A percentile compares a stretch with the other conserved stretches of the same genome.
Conservation (phyloP, 257 asterid species). For the Capsicum rhomboideum region DNA sequence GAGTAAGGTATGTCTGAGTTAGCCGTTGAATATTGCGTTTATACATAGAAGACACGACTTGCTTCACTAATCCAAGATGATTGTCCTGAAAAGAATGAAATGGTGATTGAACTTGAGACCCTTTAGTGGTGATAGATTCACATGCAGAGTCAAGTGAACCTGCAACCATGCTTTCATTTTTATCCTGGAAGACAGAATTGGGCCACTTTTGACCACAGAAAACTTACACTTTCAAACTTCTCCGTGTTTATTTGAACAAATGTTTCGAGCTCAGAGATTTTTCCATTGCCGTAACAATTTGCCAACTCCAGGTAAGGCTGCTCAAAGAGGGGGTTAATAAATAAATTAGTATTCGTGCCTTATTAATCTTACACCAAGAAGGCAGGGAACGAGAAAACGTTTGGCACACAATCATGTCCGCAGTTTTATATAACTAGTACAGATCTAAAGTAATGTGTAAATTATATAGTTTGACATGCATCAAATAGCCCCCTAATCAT, state of each 20-base stretch:
- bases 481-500: neutral
- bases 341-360: neutral
- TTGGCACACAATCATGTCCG: neutral
- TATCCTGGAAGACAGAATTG: neutral
- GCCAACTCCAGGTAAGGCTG: conserved; percentile 88
- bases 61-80: conserved; percentile 86
- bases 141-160: neutral
- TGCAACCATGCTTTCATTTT: neutral
- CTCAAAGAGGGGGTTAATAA: neutral
- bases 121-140: neutral
- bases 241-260: conserved; percentile 55
- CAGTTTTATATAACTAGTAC: neutral
- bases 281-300: conserved; percentile 57
- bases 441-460: neutral
- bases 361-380: neutral
- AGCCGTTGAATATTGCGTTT: conserved; percentile 91
- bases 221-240: conserved; percentile 71
- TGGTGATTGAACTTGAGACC: neutral
- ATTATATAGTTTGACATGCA: neutral
- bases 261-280: conserved; percentile 59
- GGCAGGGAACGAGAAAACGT: neutral
- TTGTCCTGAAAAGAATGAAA: conserved; percentile 47
- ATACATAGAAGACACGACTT: conserved; percentile 85
- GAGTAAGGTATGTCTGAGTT: conserved; percentile 90
- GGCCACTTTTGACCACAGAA: neutral